These are phyloP conservation scores for Apiospora rasikravindrae DNA, from an alignment of 2,329 filamentous ascomycete species.

Conservation along the genomic window DNA sequence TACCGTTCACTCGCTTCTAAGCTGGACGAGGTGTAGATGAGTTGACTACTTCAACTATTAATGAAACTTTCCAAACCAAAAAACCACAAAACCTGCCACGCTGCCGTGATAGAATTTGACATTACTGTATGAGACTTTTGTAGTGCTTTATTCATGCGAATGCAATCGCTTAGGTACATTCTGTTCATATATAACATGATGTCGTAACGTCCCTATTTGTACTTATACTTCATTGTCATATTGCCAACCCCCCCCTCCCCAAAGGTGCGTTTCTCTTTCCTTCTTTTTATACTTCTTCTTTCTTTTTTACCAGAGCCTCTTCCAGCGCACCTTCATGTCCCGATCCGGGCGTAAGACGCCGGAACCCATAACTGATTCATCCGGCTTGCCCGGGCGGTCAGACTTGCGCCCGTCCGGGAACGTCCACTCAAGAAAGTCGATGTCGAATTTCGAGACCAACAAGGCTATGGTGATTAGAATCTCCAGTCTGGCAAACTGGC, in stretches of 20 bases:
- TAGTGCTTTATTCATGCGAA: neutral
- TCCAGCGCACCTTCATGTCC: conserved; percentile 24
- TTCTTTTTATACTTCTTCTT: too few species aligned
- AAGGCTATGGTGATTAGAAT: conserved; percentile 42
- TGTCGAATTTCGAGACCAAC: conserved; percentile 37
- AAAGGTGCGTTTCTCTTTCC: too few species aligned
- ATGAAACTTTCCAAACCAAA: neutral
- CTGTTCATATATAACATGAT: neutral
- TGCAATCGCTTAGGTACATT: neutral
- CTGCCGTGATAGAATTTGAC: neutral
- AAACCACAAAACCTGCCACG: neutral
- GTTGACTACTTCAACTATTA: neutral
- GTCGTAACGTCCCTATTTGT: neutral
- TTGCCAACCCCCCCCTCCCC: too few species aligned
- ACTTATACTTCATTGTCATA: too few species aligned
- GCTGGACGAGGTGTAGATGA: neutral
- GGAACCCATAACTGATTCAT: conserved; percentile 15
- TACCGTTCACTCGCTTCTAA: conserved; percentile 39
- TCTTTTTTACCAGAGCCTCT: conserved; percentile 18
- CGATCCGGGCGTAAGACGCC: conserved; percentile 24
- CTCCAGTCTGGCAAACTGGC: conserved; percentile 46
- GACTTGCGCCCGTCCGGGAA: conserved; percentile 22
- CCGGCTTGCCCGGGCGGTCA: conserved; percentile 19
- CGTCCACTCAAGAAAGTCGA: conserved; percentile 34
- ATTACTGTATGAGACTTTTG: neutral